A percentile compares a stretch with the other conserved stretches of the same genome.
phyloP scores from a whole-genome alignment of 805 yeast genomes.

The Saccharomycopsis sp. region DNA sequence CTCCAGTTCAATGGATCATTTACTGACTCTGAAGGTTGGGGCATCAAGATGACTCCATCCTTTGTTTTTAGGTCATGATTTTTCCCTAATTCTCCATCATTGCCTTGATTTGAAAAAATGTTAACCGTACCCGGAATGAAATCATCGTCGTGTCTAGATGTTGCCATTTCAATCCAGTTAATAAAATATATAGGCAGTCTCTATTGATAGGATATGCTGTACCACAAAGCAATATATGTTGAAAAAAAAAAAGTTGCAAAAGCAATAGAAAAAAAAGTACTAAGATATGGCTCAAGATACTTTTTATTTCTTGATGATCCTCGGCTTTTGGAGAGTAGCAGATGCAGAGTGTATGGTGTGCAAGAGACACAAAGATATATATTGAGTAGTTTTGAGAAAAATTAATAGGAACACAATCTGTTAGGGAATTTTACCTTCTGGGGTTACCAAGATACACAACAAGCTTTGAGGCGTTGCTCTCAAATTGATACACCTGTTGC shows the following conservation, averaged over 20 bases:
- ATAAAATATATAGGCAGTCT: background rate
- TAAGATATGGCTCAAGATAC: background rate
- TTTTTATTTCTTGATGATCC: background rate
- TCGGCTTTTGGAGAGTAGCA: background rate
- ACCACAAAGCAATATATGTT: too few relatives aligned
- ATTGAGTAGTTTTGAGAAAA: background rate
- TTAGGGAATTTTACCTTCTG: background rate
- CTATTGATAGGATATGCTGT: too few relatives aligned
- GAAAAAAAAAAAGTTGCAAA: background rate
- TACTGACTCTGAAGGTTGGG: constrained; percentile 58
- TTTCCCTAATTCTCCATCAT: constrained; percentile 13
- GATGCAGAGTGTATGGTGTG: too few relatives aligned
- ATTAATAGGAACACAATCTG: background rate
- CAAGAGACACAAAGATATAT: background rate
- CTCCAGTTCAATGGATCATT: constrained; percentile 61
- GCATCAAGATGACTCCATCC: constrained; percentile 46
- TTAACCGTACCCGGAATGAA: constrained; percentile 23
- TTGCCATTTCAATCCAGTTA: constrained; percentile 15
- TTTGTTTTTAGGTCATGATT: constrained; percentile 29
- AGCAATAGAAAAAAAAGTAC: background rate
- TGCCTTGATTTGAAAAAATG: constrained; percentile 20
- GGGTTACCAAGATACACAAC: constrained; percentile 9
- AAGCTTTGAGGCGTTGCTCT: constrained; percentile 15
- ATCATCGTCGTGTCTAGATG: constrained; percentile 21
- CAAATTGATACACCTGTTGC: constrained; percentile 10